Percentiles rank a stretch among this genome's conserved stretches.
Conservation (phyloP, 2,329 filamentous ascomycete species). For the Hypoxylon sp. region DNA sequence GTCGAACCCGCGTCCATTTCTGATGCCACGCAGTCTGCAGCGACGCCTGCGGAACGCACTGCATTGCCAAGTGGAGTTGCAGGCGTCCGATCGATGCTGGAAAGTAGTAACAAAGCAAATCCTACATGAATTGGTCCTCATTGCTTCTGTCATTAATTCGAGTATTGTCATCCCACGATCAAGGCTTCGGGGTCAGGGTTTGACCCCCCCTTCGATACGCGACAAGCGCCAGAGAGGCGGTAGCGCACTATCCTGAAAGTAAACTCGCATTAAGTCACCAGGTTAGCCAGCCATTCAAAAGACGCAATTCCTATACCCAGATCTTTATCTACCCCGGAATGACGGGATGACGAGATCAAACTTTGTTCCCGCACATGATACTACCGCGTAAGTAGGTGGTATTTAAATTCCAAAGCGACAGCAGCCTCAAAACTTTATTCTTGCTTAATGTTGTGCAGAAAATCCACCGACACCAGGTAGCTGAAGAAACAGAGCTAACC, state of each 20-base stretch:
- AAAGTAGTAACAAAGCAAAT: constrained; percentile 25
- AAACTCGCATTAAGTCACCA: constrained; percentile 13
- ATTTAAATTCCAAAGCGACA: constrained; percentile 21
- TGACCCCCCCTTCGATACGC: constrained; percentile 6
- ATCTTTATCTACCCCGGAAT: constrained; percentile 24
- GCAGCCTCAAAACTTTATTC: constrained; percentile 34
- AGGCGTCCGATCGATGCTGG: constrained; percentile 39
- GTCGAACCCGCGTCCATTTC: constrained; percentile 29
- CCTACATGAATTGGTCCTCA: constrained; percentile 16
- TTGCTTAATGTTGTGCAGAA: constrained; percentile 10
- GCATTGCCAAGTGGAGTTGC: constrained; percentile 43
- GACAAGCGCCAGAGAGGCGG: constrained; percentile 12
- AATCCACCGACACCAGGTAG: constrained; percentile 3
- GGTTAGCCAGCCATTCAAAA: constrained; percentile 9
- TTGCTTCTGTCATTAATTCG: constrained; percentile 5
- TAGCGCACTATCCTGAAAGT: constrained; percentile 7
- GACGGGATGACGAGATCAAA: constrained; percentile 32
- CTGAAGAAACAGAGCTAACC: constrained; percentile 39
- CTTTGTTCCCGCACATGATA: constrained; percentile 23
- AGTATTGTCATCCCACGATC: neutral
- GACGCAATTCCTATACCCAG: constrained; percentile 5
- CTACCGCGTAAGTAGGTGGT: constrained; percentile 31
- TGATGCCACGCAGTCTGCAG: constrained; percentile 44
- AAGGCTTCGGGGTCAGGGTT: constrained; percentile 10
- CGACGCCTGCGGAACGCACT: constrained; percentile 35